phyloP scores from a whole-genome alignment of 2,329 filamentous ascomycete species.

The Penicillium sp. region DNA sequence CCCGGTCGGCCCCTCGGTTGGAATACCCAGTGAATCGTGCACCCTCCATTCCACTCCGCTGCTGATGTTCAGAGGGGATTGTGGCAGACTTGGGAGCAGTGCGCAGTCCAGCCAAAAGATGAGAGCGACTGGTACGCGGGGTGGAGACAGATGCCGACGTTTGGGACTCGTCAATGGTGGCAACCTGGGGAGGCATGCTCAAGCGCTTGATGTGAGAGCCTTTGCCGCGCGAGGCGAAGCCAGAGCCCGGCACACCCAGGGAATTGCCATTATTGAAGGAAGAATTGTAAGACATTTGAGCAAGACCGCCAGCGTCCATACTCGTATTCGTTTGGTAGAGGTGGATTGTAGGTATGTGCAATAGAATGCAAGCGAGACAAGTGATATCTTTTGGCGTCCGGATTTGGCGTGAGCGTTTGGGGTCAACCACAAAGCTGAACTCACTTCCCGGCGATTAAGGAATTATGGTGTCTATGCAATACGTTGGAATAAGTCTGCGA shows the following conservation, averaged over 20 bases:
- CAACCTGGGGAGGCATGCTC: constrained; percentile 72
- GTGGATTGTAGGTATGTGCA: constrained; percentile 34
- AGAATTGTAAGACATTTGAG: constrained; percentile 96
- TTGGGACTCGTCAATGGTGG: constrained; percentile 63
- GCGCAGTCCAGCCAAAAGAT: constrained; percentile 87
- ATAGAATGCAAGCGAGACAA: constrained; percentile 10
- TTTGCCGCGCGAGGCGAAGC: constrained; percentile 82
- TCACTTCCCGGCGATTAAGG: constrained; percentile 30
- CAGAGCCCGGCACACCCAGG: constrained; percentile 72
- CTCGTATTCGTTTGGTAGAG: constrained; percentile 35
- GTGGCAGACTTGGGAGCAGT: constrained; percentile 87
- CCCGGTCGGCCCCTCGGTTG: constrained; percentile 47
- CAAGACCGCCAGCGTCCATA: constrained; percentile 96
- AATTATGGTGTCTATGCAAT: constrained; percentile 32
- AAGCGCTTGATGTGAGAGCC: constrained; percentile 87
- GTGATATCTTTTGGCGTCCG: constrained; percentile 16
- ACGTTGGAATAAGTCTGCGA: constrained; percentile 14
- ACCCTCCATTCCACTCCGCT: constrained; percentile 50
- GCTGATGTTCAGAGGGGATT: constrained; percentile 65
- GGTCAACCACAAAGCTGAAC: constrained; percentile 31
- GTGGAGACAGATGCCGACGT: constrained; percentile 71
- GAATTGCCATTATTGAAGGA: constrained; percentile 64
- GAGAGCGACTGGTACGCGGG: constrained; percentile 89
- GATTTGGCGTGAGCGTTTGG: constrained; percentile 21
- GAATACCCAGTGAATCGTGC: constrained; percentile 49